Base-by-base conservation (phyloP, 306 rosid genomes). In the Coriaria nepalensis region DNA sequence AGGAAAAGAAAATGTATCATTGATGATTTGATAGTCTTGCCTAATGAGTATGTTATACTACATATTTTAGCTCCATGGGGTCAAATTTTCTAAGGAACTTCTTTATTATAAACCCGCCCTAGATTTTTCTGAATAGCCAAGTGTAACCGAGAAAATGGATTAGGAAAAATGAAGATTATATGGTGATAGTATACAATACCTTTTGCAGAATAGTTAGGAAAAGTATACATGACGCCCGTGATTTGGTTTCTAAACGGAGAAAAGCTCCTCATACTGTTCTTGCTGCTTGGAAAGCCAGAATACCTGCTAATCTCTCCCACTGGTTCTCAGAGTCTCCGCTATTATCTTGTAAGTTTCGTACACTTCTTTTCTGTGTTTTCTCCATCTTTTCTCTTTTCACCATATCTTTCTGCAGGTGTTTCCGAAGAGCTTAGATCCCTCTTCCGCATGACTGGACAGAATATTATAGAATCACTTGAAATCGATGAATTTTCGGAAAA, bases 1-100 rank as follows among this genome's bases (percentile, higher is more conserved):
- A 77, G 61, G 67, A 81, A 81, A 75, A 79, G 95, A 66, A 84
- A 75, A 73, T 39, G 52, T 46, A 37, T 58, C 52, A 5, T 78
- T 55, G 95, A 90, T 62, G 58, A 64, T 54, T 29, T 36, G 45
- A 15, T 35, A 13, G 57, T 84, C 53, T 65, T 84, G 63, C 60
- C 87, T 45, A 68, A 58, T 42, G 53, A 69, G 94, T 84, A 84
- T 45, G 97, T 67, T 57, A 10, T 37, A 10, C 14, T 13, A 5
- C 36, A 9, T 45, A 56, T 9, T 15, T 45, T 35, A 35, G 29
- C 6, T 8, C 32, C 33, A 14, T 10, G 14, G 13, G 2, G 0
- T 43, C 10, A 6, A 6, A 12, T 43, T 11, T 14, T 4, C n/a
- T 43, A 43, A 43, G 2, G 5, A 10, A 10, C 13, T 9, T 9